Percentiles rank a stretch among this genome's conserved stretches.
Conservation (phyloP, 805 yeast genomes). For the Nakazawaea ambrosiae region DNA sequence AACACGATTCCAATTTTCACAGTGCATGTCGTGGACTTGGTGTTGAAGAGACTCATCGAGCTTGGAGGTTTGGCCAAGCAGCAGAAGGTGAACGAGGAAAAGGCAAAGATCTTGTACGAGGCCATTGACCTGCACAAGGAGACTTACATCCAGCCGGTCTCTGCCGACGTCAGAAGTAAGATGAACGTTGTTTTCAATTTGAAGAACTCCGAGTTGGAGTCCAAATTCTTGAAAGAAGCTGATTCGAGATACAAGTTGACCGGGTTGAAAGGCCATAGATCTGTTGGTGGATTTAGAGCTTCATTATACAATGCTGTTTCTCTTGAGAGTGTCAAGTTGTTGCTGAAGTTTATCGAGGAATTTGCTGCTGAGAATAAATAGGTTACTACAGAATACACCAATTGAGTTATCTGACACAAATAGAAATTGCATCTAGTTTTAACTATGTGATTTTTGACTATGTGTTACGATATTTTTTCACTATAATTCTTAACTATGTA, state of each 20-base stretch:
- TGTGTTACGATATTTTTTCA: background rate
- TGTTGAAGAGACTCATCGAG: slow-evolving; percentile 51
- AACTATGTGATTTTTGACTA: background rate
- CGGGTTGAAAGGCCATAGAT: slow-evolving; percentile 92
- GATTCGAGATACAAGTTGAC: slow-evolving; percentile 42
- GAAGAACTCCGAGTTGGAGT: slow-evolving; percentile 52
- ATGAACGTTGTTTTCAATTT: slow-evolving; percentile 94
- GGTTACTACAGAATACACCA: too few relatives aligned
- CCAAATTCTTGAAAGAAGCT: slow-evolving; percentile 65
- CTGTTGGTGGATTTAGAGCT: slow-evolving; percentile 96
- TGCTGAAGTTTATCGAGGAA: slow-evolving; percentile 49
- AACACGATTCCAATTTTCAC: slow-evolving; percentile 95
- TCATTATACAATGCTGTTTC: slow-evolving; percentile 87
- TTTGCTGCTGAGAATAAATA: slow-evolving; percentile 32
- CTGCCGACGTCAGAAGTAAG: slow-evolving; percentile 57
- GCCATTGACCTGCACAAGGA: slow-evolving; percentile 62
- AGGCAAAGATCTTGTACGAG: slow-evolving; percentile 57
- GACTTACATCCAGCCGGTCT: slow-evolving; percentile 63
- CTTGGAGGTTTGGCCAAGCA: slow-evolving; percentile 71
- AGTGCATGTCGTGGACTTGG: slow-evolving; percentile 77
- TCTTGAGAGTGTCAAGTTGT: slow-evolving; percentile 46
- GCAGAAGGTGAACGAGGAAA: slow-evolving; percentile 47
- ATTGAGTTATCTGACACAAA: too few relatives aligned
- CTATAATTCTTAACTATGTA: too few relatives aligned
- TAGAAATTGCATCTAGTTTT: too few relatives aligned